Evolutionary conservation across 2,329 filamentous ascomycete genomes (phyloP).

Genomic region (Ascocoryne sarcoides): DNA sequence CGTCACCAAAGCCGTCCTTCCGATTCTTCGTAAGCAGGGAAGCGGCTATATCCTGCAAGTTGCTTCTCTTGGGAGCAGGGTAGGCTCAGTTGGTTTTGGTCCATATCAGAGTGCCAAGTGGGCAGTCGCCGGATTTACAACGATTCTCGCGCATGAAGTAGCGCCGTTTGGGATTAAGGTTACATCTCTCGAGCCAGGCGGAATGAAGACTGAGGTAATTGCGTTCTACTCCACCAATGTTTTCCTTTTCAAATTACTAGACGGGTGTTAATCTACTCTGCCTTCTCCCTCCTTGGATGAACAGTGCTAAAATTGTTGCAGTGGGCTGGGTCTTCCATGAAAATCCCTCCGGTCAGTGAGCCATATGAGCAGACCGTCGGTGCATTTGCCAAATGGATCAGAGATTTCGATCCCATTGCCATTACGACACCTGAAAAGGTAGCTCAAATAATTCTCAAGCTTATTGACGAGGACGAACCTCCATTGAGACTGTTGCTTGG

Average conservation of each 20-base stretch:
- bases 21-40: conserved; percentile 28
- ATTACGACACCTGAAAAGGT: conserved; percentile 27
- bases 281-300: no score
- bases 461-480: conserved; percentile 24
- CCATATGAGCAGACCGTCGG: conserved; percentile 33
- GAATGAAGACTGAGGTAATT: conserved; percentile 33
- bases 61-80: conserved; percentile 30
- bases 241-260: no score
- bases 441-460: conserved; percentile 23
- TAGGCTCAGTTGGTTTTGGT: conserved; percentile 28
- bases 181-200: conserved; percentile 32
- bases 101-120: conserved; percentile 34
- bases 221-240: no score
- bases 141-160: conserved; percentile 28
- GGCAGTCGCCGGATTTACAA: conserved; percentile 32
- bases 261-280: no score
- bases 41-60: conserved; percentile 32
- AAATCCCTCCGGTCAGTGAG: conserved; percentile 24
- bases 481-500: conserved; percentile 30
- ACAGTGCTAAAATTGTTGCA: no score
- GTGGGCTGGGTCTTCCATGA: conserved; percentile 27
- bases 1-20: conserved; percentile 37
- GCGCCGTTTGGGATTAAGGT: conserved; percentile 29
- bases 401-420: no score
- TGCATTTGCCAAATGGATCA: conserved; percentile 26